Base-by-base conservation (phyloP, 148 eudicot species). In the Silene uniflora region DNA sequence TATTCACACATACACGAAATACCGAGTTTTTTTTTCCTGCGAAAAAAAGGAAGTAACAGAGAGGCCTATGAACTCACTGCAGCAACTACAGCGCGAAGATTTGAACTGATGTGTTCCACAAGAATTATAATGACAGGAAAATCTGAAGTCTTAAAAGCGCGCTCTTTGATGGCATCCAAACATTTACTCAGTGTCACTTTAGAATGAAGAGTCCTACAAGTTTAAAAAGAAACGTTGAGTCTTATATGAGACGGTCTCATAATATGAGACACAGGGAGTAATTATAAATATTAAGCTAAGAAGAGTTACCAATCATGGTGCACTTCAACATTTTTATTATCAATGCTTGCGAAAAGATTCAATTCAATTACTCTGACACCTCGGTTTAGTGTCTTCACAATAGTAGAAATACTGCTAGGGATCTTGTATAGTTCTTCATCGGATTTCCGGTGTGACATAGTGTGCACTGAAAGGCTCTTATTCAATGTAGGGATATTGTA, bases 101-200 rank as follows among this genome's bases (percentile, higher is more conserved):
- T 61, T 14, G 80, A 62, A 68, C 85, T 81, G 39, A 91, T 87
- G 76, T 91, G 89, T 29, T 88, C 88, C 79, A 87, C 93, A 22
- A 91, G 83, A 19, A 91, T 88, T 19, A 90, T 79, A n/a, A 89
- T 71, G 59, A 90, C 86, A 39, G 97, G 97, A 72, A 81, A 90
- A 0, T 76, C 84, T 4, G 92, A 88, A 39, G 80, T 74, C 18
- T 46, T 29, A 66, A 91, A 91, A 18, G 94, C 94, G 29, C 84
- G 67, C 0, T 90, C 91, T 73, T 78, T 84, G 39, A 91, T 90
- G 19, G 89, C 87, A 54, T 29, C 16, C 81, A 91, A 85, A 79
- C 92, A 91, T 62, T 69, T 75, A 61, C 72, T 46, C 62, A 91
- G 85, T 54, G 80, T 77, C 25, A 87, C 86, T 18, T 91, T 78